Base-by-base conservation (phyloP, 164 flowering plant genomes). In the Vitis amurensis region DNA sequence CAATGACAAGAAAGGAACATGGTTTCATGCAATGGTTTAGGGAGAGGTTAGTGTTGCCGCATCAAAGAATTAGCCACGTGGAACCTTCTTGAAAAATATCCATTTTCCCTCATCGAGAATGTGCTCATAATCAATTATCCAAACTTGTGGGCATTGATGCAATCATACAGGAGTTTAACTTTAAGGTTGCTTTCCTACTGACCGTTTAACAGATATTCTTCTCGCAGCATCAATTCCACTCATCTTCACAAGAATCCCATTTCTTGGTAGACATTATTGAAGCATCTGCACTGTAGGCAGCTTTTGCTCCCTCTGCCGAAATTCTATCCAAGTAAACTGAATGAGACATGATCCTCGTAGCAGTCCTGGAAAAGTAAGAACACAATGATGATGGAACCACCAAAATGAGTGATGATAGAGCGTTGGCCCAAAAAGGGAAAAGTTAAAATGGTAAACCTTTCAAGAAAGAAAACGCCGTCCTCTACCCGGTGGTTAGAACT, bases 211-310 rank as follows among this genome's bases (percentile, higher is more conserved):
- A 65, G 61, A 78, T 73, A 81, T 81, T 81, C 79, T 75, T n/a
- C 69, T 29, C 52, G 68, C 72, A 76, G 84, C 79, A 81, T 81
- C 81, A 61, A 76, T 76, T 73, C 77, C 69, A 53, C 71, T 64
- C 77, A 73, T 73, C 73, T 64, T 67, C 55, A n/a, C 52, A 27
- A 73, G 77, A 71, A 73, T 79, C 68, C 29, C 68, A 63, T 56
- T 66, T 57, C 68, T 61, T 56, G 52, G 29, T 49, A 59, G 15
- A 68, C 30, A 67, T 52, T 49, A 66, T 66, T 63, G 63, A 67
- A 57, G 68, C 71, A 65, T 63, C 73, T 59, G 63, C 71, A 68
- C 64, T 55, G 63, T 30, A 11, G 30, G 23, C 55, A 72, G 57
- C 77, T 70, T 74, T 72, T 69, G 66, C 60, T 44, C 66, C 57